Conservation (phyloP, 2,329 filamentous ascomycete species). For the Endoconidiophora polonica region DNA sequence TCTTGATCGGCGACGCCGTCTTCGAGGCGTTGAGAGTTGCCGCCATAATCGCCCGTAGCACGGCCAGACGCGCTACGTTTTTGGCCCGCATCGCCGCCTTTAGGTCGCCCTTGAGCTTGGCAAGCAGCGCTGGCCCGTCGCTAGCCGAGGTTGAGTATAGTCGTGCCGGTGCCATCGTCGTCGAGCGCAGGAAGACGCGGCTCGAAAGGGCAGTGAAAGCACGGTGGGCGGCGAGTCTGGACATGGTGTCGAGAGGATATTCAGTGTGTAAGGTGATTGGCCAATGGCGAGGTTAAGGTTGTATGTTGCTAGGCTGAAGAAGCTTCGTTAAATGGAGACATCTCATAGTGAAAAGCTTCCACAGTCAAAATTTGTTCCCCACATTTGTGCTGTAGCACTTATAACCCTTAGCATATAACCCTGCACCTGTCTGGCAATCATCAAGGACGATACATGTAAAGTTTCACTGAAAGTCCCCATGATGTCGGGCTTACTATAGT, state of each 20-base stretch:
- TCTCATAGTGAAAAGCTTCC: too few relatives aligned
- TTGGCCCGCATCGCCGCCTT: constrained; percentile 51
- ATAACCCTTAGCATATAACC: too few relatives aligned
- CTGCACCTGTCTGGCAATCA: too few relatives aligned
- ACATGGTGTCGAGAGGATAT: constrained; percentile 8
- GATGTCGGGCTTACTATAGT: too few relatives aligned
- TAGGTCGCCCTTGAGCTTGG: constrained; percentile 41
- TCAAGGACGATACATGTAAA: too few relatives aligned
- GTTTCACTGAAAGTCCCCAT: too few relatives aligned
- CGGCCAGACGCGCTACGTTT: constrained; percentile 46
- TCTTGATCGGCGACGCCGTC: constrained; percentile 50
- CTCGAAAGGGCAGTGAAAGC: background rate
- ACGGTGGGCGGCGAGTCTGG: constrained; percentile 13
- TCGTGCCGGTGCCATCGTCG: background rate
- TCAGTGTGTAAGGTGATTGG: background rate
- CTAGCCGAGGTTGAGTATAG: constrained; percentile 16
- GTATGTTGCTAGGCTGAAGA: too few relatives aligned
- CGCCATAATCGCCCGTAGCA: constrained; percentile 51
- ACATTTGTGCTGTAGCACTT: too few relatives aligned
- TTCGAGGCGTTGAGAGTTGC: constrained; percentile 62
- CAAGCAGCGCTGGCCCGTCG: constrained; percentile 28
- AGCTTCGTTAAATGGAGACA: too few relatives aligned
- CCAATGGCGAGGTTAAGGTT: too few relatives aligned
- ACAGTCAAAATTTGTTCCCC: too few relatives aligned
- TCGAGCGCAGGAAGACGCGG: background rate